Percentiles rank a stretch among this genome's conserved stretches.
These are phyloP conservation scores for Plasmodium cynomolgi DNA, from an alignment of 169 alveolate species.

Conservation along the genomic window DNA sequence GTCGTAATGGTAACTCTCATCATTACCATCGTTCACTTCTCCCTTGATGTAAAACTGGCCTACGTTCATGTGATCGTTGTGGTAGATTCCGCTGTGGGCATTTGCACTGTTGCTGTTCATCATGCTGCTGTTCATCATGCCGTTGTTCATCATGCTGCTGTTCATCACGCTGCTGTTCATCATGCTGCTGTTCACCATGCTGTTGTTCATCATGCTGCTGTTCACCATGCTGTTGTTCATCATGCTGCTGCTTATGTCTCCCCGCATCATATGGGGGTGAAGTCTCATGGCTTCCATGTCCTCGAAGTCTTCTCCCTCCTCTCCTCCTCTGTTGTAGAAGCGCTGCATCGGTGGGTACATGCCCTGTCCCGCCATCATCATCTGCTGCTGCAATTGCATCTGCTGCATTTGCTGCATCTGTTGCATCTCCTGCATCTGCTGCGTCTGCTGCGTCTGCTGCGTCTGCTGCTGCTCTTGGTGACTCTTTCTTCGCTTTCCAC, in stretches of 20 bases:
- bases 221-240: background rate
- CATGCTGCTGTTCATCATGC: background rate
- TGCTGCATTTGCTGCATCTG: too few species aligned
- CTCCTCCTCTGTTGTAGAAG: background rate
- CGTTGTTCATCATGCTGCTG: background rate
- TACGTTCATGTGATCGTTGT: background rate
- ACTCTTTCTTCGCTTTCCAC: background rate
- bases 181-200: too few species aligned
- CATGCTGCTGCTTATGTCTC: background rate
- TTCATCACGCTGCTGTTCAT: too few species aligned
- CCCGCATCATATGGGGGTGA: background rate
- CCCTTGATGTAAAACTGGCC: background rate
- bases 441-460: background rate
- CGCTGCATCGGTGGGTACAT: background rate
- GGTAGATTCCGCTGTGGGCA: background rate
- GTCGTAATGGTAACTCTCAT: background rate
- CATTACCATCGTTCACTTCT: background rate
- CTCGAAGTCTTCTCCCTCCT: background rate
- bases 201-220: background rate
- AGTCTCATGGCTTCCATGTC: background rate
- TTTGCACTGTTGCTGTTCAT: background rate
- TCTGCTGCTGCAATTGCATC: background rate
- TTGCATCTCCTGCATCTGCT: background rate
- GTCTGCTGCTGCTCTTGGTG: background rate
- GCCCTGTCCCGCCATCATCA: background rate